Conservation (phyloP, 257 asterid species). For the Ajuga chamaepitys region DNA sequence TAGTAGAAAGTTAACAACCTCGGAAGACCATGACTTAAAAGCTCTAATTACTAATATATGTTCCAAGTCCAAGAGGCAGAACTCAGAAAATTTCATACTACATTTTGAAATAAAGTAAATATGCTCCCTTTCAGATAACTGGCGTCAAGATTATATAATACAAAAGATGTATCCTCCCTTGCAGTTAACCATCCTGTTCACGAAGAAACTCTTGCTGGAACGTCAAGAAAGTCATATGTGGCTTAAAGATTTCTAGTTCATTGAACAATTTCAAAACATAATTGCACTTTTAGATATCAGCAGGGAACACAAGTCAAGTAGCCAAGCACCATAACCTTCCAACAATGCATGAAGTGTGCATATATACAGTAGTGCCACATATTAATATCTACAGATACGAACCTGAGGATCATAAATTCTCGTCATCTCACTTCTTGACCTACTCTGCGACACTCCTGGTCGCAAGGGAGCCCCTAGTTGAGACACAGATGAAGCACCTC, state of each 20-base stretch:
- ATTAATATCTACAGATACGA: conserved; percentile 11
- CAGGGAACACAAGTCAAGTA: background rate
- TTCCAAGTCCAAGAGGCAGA: background rate
- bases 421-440: conserved; percentile 23
- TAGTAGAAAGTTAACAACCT: background rate
- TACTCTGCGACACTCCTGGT: conserved; percentile 18
- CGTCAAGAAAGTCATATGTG: background rate
- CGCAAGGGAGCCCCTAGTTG: conserved; percentile 24
- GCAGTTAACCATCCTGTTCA: background rate
- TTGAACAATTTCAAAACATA: background rate
- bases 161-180: background rate
- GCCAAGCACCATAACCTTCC: background rate
- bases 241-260: background rate
- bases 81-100: background rate
- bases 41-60: background rate
- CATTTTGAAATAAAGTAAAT: background rate
- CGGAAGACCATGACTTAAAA: background rate
- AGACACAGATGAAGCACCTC: conserved; percentile 50
- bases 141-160: background rate
- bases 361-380: background rate
- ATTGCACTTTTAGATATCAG: background rate
- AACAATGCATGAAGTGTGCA: background rate
- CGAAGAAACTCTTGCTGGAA: background rate
- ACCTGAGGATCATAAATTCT: conserved; percentile 42
- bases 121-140: background rate